These are phyloP conservation scores for Colletotrichum aenigma DNA, from an alignment of 2,329 filamentous ascomycete genomes.

Conservation along the genomic window DNA sequence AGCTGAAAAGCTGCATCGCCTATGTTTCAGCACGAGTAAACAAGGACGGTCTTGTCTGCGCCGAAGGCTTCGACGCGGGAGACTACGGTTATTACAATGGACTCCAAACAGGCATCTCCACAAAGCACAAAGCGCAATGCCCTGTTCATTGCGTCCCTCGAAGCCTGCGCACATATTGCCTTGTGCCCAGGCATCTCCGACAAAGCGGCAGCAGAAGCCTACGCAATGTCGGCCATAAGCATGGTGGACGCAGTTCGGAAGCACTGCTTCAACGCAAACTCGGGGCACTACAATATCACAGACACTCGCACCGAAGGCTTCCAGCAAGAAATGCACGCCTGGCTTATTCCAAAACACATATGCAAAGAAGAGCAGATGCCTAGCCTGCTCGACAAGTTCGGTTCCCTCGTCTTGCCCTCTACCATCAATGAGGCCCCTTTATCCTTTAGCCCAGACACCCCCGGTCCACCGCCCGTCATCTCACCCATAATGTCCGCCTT, in stretches of 20 bases:
- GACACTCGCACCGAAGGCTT: background rate
- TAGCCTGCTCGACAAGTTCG: background rate
- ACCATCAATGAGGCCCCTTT: background rate
- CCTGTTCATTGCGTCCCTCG: background rate
- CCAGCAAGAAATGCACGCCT: background rate
- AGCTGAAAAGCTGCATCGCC: background rate
- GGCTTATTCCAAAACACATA: background rate
- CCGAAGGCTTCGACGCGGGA: background rate
- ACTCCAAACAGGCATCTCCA: background rate
- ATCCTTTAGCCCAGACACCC: background rate
- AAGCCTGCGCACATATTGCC: background rate
- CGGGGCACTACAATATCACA: background rate
- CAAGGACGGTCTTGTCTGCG: background rate
- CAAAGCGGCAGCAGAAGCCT: background rate
- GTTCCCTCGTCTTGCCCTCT: background rate
- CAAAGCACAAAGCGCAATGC: background rate
- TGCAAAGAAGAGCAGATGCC: background rate
- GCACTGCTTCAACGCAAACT: background rate
- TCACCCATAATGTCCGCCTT: background rate
- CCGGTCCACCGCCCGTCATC: background rate
- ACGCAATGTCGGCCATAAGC: background rate
- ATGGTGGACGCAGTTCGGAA: background rate
- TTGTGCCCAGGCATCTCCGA: background rate
- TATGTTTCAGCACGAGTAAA: background rate
- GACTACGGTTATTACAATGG: slow-evolving; percentile 1